A percentile compares a stretch with the other conserved stretches of the same genome.
Evolutionary conservation across 768 basidiomycete species (phyloP).

Genomic region (Mycena maculata): DNA sequence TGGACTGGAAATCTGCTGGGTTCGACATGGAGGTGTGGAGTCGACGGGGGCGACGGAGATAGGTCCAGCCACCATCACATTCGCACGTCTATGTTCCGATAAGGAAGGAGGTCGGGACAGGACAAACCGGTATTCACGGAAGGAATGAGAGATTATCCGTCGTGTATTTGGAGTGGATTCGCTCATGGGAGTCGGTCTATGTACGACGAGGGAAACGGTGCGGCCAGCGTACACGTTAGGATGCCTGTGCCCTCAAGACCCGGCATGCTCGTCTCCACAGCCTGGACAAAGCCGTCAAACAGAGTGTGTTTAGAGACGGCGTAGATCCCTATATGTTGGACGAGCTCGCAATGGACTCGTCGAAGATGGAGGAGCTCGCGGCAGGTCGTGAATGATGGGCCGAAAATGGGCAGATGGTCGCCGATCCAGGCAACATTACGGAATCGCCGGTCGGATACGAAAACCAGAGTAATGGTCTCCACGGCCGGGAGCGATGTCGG

Average conservation of each 20-base stretch:
- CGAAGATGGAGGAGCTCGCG: constrained; percentile 9
- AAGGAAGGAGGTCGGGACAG: background rate
- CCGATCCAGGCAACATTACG: background rate
- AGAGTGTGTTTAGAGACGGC: background rate
- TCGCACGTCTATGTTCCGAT: background rate
- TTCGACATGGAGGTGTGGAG: background rate
- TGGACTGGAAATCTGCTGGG: background rate
- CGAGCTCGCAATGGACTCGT: background rate
- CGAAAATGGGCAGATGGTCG: background rate
- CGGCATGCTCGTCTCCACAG: constrained; percentile 15
- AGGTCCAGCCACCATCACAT: constrained; percentile 4
- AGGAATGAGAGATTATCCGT: too few relatives aligned
- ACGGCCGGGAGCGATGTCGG: constrained; percentile 13
- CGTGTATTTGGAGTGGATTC: too few relatives aligned
- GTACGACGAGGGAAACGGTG: too few relatives aligned
- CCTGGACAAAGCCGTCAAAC: constrained; percentile 4
- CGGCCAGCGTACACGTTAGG: background rate
- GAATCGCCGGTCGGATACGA: background rate
- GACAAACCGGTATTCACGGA: too few relatives aligned
- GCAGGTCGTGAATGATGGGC: constrained; percentile 8
- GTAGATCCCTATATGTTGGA: background rate
- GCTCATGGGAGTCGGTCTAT: too few relatives aligned
- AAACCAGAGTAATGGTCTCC: constrained; percentile 5
- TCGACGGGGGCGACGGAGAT: background rate
- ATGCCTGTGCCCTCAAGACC: constrained; percentile 13